Evolutionary conservation across 2,329 filamentous ascomycete genomes (phyloP).

Genomic region (Aspergillus viridinutans): DNA sequence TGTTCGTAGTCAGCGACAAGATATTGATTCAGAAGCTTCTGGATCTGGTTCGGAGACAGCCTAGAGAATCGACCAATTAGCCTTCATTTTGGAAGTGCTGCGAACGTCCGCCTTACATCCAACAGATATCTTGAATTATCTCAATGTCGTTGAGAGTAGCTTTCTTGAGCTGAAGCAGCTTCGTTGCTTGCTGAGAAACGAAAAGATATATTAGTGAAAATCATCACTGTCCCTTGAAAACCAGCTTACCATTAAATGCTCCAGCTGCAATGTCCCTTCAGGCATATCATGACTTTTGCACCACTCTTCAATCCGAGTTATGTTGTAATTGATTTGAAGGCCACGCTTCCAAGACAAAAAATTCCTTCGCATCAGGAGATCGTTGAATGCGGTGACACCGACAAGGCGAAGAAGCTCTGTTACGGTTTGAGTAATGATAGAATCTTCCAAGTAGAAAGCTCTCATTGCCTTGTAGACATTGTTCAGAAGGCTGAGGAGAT

Average conservation of each 20-base stretch:
- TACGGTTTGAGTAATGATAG: slow-evolving; percentile 91
- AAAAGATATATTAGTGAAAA: slow-evolving; percentile 9
- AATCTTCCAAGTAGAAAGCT: slow-evolving; percentile 93
- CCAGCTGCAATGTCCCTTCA: slow-evolving; percentile 91
- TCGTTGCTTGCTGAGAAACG: slow-evolving; percentile 76
- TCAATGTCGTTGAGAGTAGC: slow-evolving; percentile 98
- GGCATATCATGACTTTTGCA: slow-evolving; percentile 99
- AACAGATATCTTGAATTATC: slow-evolving; percentile 99
- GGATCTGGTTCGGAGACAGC: slow-evolving; percentile 97
- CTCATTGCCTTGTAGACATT: slow-evolving; percentile 99
- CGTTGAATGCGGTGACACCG: slow-evolving; percentile 97
- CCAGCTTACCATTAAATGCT: slow-evolving; percentile 82
- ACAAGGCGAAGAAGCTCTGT: slow-evolving; percentile 90
- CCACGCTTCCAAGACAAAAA: slow-evolving; percentile 99
- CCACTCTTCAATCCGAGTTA: slow-evolving; percentile 98
- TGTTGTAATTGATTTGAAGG: slow-evolving; percentile 99
- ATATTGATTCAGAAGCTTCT: slow-evolving; percentile 98
- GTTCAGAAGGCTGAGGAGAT: slow-evolving; percentile 89
- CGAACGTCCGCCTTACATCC: slow-evolving; percentile 71
- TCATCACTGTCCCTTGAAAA: neutral
- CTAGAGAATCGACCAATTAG: slow-evolving; percentile 41
- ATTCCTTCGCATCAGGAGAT: slow-evolving; percentile 93
- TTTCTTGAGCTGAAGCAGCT: slow-evolving; percentile 97
- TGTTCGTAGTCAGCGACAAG: slow-evolving; percentile 98
- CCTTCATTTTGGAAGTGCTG: neutral